Base-by-base conservation (phyloP, 73 alveolate genomes). In the Paramecium sexaurelia region DNA sequence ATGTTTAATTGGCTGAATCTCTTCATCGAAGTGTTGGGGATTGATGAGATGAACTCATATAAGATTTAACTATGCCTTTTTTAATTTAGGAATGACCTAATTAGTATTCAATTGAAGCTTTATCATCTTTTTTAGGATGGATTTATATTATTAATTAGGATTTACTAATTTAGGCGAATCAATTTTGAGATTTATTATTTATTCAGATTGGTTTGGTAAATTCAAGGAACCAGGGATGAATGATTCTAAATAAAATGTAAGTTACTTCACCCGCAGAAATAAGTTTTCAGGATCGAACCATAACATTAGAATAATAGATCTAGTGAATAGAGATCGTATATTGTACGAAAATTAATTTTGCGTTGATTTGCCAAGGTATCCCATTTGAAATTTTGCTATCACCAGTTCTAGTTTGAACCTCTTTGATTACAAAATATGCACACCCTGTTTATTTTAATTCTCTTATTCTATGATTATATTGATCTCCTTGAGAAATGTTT, bases 341-440 rank as follows among this genome's bases (percentile, higher is more conserved):
- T 43, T 0, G 36, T 24, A 37, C 15, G 0, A 9, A 41, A 78
- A 43, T 78, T 78, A 40, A 40, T 39, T 19, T 78, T 22, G n/a
- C 75, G 13, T 41, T 78, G 9, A 40, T 43, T 24, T 39, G 17
- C 41, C 90, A 5, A n/a, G 71, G 13, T 33, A 71, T n/a, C 86
- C 86, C 66, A 71, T 71, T 71, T 71, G 86, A 71, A 71, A 71
- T 71, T n/a, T 71, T 71, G 56, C 57, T 71, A 20, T 71, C 86
- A 6, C 86, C 35, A n/a, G 66, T 71, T 71, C 37, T 33, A 8
- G 61, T 71, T 37, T 33, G 9, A 33, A 71, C 56, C 86, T 71
- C 86, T 71, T 71, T 71, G 86, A 71, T 71, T 3, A 37, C 37
- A 35, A 37, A 32, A 27, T 29, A 35, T 27, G 19, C 35, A 33